These are phyloP conservation scores for Hyphochytrium catenoides DNA, from an alignment of 352 stramenopile species.

Conservation along the genomic window DNA sequence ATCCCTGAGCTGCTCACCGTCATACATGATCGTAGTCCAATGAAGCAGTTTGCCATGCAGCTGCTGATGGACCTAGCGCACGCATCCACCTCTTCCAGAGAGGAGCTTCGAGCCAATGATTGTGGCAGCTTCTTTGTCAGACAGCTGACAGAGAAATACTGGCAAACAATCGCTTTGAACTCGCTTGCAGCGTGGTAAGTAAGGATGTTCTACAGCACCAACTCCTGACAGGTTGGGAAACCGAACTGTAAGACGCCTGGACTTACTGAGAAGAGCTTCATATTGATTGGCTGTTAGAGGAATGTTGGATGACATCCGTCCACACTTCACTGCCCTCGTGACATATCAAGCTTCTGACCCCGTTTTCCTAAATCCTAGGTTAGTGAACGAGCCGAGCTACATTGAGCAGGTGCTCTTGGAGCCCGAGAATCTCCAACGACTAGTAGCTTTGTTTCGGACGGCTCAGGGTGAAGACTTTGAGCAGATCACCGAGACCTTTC, in stretches of 20 bases:
- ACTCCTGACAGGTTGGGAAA: slow-evolving; percentile 31
- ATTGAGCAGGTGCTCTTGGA: slow-evolving; percentile 48
- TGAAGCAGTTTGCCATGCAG: slow-evolving; percentile 74
- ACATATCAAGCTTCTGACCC: slow-evolving; percentile 7
- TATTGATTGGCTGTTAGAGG: slow-evolving; percentile 14
- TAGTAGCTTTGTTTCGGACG: slow-evolving; percentile 35
- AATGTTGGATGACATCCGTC: slow-evolving; percentile 12
- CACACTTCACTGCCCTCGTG: slow-evolving; percentile 15
- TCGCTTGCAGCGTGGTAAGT: slow-evolving; percentile 43
- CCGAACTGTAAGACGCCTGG: slow-evolving; percentile 1
- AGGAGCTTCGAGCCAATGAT: slow-evolving; percentile 41
- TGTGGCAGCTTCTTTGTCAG: slow-evolving; percentile 58
- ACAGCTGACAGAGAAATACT: slow-evolving; percentile 62
- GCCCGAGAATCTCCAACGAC: slow-evolving; percentile 29
- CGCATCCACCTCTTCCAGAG: slow-evolving; percentile 45
- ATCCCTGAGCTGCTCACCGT: slow-evolving; percentile 69
- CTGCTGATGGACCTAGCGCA: slow-evolving; percentile 75
- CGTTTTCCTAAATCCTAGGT: not conserved
- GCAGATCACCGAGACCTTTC: slow-evolving; percentile 38
- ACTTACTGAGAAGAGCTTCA: slow-evolving; percentile 7
- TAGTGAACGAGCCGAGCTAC: slow-evolving; percentile 13
- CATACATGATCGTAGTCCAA: slow-evolving; percentile 38
- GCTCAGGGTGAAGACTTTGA: slow-evolving; percentile 42
- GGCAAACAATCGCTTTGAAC: slow-evolving; percentile 64
- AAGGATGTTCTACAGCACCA: slow-evolving; percentile 9